Conservation (phyloP, 2,329 filamentous ascomycete genomes). For the Monilinia laxa region DNA sequence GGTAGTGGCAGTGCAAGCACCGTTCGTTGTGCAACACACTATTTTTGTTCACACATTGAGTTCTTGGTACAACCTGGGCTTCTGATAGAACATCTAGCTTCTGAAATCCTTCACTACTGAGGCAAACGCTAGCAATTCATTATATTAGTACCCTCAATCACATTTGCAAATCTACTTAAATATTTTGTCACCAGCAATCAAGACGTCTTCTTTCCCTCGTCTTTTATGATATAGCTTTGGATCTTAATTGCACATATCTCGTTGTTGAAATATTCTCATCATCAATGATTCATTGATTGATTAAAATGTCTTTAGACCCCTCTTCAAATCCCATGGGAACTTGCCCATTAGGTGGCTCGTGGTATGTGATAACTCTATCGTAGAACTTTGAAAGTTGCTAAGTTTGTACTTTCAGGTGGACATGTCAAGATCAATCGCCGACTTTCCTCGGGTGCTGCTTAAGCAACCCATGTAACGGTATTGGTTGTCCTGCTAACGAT, state of each 20-base stretch:
- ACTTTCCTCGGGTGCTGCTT: slow-evolving; percentile 31
- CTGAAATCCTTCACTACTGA: not conserved
- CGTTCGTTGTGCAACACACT: not conserved
- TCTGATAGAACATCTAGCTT: not conserved
- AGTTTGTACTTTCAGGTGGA: slow-evolving; percentile 20
- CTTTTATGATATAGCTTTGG: not conserved
- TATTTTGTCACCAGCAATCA: no score
- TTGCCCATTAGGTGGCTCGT: not conserved
- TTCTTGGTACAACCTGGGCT: not conserved
- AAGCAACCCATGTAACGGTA: slow-evolving; percentile 28
- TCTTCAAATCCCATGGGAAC: not conserved
- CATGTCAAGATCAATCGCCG: slow-evolving; percentile 25
- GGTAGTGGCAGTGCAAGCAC: not conserved
- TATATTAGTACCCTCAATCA: not conserved
- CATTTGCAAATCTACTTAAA: not conserved
- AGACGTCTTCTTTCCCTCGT: no score
- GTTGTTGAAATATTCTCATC: not conserved
- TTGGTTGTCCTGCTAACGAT: slow-evolving; percentile 25
- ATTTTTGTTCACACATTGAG: not conserved
- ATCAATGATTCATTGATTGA: not conserved
- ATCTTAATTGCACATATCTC: not conserved
- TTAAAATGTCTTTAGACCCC: not conserved
- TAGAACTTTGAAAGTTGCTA: not conserved
- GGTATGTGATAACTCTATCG: not conserved
- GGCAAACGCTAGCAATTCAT: not conserved